These are phyloP conservation scores for Fraxinus baroniana DNA, from an alignment of 305 asterid species.

Conservation along the genomic window DNA sequence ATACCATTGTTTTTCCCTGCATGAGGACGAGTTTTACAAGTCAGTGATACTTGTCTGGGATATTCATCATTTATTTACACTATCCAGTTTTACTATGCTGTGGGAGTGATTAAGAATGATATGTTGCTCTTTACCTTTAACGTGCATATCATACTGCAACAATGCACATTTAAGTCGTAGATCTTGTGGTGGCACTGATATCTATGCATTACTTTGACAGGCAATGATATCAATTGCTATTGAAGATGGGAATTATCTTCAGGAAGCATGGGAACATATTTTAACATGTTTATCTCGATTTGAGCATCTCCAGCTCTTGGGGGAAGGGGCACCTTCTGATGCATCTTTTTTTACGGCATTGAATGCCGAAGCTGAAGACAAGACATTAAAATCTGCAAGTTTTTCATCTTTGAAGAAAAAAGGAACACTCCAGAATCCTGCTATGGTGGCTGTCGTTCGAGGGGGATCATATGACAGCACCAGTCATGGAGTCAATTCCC, in stretches of 20 bases:
- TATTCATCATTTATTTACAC: conserved; percentile 5
- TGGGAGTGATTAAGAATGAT: background rate
- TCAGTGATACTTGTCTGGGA: conserved; percentile 17
- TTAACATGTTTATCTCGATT: conserved; percentile 94
- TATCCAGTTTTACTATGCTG: background rate
- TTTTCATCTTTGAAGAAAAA: conserved; percentile 78
- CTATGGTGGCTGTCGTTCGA: conserved; percentile 93
- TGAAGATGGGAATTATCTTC: conserved; percentile 93
- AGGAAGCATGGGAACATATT: conserved; percentile 98
- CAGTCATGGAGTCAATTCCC: conserved; percentile 61
- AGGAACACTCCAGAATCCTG: conserved; percentile 92
- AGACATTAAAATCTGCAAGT: conserved; percentile 40
- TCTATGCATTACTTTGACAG: conserved; percentile 43
- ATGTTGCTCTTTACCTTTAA: background rate
- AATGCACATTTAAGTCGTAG: conserved; percentile 2
- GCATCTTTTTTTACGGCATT: conserved; percentile 72
- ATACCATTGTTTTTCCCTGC: conserved; percentile 12
- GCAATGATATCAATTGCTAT: conserved; percentile 92
- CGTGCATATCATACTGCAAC: background rate
- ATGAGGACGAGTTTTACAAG: conserved; percentile 19
- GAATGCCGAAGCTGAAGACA: conserved; percentile 67
- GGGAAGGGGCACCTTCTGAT: conserved; percentile 97
- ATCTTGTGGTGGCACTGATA: conserved; percentile 14
- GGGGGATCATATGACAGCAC: conserved; percentile 99
- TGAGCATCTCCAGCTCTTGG: conserved; percentile 96